Evolutionary conservation across 2,329 filamentous ascomycete genomes (phyloP).

Genomic region (Trichoderma pleuroti): DNA sequence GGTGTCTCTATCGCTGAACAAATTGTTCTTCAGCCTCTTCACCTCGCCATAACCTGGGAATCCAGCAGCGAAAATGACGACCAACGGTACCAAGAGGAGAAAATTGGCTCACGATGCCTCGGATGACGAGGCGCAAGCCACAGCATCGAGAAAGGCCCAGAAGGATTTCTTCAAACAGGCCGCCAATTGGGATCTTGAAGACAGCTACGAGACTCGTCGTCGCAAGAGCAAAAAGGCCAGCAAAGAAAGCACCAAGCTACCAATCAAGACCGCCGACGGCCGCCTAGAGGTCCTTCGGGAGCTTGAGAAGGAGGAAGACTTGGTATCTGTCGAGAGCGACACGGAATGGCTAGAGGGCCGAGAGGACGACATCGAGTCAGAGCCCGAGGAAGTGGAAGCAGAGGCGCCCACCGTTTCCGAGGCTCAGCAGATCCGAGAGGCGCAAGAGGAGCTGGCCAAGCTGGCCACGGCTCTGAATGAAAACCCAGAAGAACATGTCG

Average conservation of each 20-base stretch:
- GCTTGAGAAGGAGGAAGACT: constrained; percentile 59
- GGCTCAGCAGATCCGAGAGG: constrained; percentile 75
- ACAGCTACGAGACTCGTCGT: constrained; percentile 79
- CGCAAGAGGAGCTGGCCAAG: constrained; percentile 88
- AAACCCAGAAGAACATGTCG: constrained; percentile 85
- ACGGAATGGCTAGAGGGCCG: constrained; percentile 61
- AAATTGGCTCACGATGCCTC: constrained; percentile 53
- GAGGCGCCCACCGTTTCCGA: constrained; percentile 64
- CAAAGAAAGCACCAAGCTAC: constrained; percentile 69
- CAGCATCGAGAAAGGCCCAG: constrained; percentile 42
- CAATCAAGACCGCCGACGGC: constrained; percentile 83
- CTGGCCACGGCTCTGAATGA: constrained; percentile 81
- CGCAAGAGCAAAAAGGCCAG: constrained; percentile 74
- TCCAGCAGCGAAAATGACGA: constrained; percentile 39
- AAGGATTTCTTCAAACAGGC: constrained; percentile 70
- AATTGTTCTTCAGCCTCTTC: neutral
- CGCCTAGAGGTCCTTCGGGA: constrained; percentile 57
- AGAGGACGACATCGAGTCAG: constrained; percentile 44
- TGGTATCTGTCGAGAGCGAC: constrained; percentile 53
- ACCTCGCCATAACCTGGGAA: neutral
- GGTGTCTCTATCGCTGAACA: constrained; percentile 1
- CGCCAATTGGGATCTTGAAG: constrained; percentile 84
- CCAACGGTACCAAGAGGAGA: constrained; percentile 53
- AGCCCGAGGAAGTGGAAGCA: constrained; percentile 40
- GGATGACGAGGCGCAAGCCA: constrained; percentile 41